These are phyloP conservation scores for Globisporangium recalcitrans DNA, from an alignment of 352 stramenopile species.

Conservation along the genomic window DNA sequence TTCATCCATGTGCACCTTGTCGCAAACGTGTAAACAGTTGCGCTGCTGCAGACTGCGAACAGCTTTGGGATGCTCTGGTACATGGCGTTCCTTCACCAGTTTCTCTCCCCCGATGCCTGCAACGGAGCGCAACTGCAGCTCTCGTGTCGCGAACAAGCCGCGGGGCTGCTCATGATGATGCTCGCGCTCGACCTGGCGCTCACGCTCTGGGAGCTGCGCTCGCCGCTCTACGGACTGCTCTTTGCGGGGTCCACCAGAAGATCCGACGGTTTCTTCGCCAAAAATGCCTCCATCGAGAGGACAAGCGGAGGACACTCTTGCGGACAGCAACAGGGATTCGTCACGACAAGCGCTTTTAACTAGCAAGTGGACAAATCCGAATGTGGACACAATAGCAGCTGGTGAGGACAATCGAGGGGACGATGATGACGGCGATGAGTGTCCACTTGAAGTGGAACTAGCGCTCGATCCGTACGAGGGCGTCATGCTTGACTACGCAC, in stretches of 20 bases:
- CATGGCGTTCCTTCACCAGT: constrained; percentile 38
- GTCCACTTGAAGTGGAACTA: constrained; percentile 33
- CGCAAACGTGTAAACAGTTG: constrained; percentile 23
- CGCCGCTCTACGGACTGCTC: constrained; percentile 23
- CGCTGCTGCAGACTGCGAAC: constrained; percentile 60
- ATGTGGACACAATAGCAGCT: background rate
- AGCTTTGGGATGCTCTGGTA: constrained; percentile 51
- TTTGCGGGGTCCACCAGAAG: constrained; percentile 4
- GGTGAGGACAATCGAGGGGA: constrained; percentile 4
- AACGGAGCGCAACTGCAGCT: constrained; percentile 14
- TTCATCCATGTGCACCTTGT: background rate
- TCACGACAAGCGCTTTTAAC: constrained; percentile 10
- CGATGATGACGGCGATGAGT: constrained; percentile 1
- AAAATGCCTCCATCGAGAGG: background rate
- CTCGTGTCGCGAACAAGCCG: constrained; percentile 42
- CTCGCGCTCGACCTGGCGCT: constrained; percentile 29
- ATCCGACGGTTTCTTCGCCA: background rate
- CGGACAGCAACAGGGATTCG: background rate
- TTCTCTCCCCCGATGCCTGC: constrained; percentile 23
- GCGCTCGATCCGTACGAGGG: constrained; percentile 51
- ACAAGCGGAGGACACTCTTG: constrained; percentile 1
- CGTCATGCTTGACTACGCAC: constrained; percentile 74
- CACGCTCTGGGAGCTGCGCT: constrained; percentile 38
- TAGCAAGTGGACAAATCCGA: background rate
- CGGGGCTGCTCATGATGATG: constrained; percentile 40